Evolutionary conservation across 2,329 filamentous ascomycete genomes (phyloP), one percentile per base, ranked within the genome.

Genomic region (Diplodia scrobiculata): DNA sequence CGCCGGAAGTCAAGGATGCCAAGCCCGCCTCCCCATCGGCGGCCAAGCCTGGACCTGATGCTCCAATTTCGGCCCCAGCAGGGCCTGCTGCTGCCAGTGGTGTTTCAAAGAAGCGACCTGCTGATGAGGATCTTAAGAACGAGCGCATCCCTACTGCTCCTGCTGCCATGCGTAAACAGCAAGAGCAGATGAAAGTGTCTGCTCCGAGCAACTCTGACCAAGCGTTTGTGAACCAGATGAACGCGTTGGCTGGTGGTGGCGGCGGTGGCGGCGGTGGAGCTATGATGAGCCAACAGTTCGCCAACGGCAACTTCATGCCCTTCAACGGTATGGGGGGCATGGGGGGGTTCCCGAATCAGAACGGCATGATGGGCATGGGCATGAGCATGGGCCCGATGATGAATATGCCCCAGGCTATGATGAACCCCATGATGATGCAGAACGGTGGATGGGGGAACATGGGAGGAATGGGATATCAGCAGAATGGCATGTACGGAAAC

Each of bases 31-130:
- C 65, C 3, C 45, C 50, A 19, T 29, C 36, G 21, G 21, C 45
- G 11, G 19, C 67, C 0, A 65, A 68, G 34, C 36, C 62, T 27
- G 45, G 51, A 34, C 29, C 53, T 14, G 62, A 45, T 2, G 41
- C 47, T 14, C 59, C 47, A 7, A 66, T 68, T 27, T 68, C 70
- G 55, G 67, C 60, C 52, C 64, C 68, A 29, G 67, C 67, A 36
- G 64, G 53, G 25, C 63, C 67, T 4, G 64, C 68, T 17, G 66
- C 63, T 29, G 29, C 65, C 21, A 65, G 65, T 27, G 60, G 51
- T n/a, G 45, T 63, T 66, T 80, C 86, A 29, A 95, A 91, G 79
- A 99, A 98, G 80, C 87, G 95, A 25, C 85, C 90, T 11, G 92
- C 92, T 14, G 91, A 94, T 41, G 89, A 92, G 63, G 83, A 87